phyloP scores from a whole-genome alignment of 805 yeast species.

The Candida saitoana region DNA sequence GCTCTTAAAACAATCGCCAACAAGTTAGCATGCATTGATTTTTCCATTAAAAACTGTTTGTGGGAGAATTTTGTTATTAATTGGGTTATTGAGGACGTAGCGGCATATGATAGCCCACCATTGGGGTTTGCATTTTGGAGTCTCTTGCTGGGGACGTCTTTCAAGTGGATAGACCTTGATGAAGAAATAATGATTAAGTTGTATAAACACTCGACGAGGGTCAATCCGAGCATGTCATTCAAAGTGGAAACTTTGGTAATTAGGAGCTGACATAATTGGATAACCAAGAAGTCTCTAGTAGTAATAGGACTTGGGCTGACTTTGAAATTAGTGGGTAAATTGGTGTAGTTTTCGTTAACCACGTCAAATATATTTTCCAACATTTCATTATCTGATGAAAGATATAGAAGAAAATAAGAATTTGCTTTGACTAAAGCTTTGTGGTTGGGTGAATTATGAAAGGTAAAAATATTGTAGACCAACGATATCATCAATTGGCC shows the following conservation, averaged over 20 bases:
- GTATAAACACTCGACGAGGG: constrained; percentile 56
- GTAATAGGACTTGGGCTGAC: constrained; percentile 43
- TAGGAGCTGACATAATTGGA: constrained; percentile 47
- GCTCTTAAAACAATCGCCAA: constrained; percentile 58
- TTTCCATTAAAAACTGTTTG: constrained; percentile 30
- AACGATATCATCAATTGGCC: constrained; percentile 52
- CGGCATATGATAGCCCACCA: constrained; percentile 48
- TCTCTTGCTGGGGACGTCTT: constrained; percentile 18
- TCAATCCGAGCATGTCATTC: constrained; percentile 10
- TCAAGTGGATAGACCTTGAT: constrained; percentile 22
- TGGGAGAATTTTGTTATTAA: constrained; percentile 37
- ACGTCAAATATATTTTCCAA: constrained; percentile 42
- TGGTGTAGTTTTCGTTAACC: constrained; percentile 40
- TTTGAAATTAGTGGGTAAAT: constrained; percentile 52
- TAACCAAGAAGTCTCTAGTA: constrained; percentile 59
- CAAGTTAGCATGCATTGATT: constrained; percentile 47
- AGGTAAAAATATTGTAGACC: constrained; percentile 54
- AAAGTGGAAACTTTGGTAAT: constrained; percentile 11
- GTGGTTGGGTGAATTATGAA: constrained; percentile 35
- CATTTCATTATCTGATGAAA: constrained; percentile 40
- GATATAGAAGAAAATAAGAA: constrained; percentile 48
- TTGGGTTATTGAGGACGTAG: constrained; percentile 45
- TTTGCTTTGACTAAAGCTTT: constrained; percentile 46
- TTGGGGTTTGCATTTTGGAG: constrained; percentile 29
- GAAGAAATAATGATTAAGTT: constrained; percentile 47